Base-by-base conservation (phyloP, 495 filamentous ascomycete genomes). In the Aspergillus hancockii region DNA sequence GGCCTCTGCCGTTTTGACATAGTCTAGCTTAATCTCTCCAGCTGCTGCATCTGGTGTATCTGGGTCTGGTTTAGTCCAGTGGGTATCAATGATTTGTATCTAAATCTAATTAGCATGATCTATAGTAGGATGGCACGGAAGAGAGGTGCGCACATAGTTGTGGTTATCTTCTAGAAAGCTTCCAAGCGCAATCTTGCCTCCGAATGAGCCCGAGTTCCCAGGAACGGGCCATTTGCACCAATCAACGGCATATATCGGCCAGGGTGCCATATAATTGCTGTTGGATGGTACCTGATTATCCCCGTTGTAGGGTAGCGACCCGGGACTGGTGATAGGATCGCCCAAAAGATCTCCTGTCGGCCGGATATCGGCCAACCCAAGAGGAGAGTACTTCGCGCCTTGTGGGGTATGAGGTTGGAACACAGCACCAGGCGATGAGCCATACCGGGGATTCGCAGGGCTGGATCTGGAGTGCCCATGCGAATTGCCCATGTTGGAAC, bases 191-290 rank as follows among this genome's bases (percentile, higher is more conserved):
- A 99, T 82, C 68, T 97, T 98, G 22, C 94, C 94, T 10, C 84
- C 86, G 54, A 90, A 91, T 41, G 87, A 83, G 52, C 86, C 75
- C 6, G 72, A 72, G 28, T 68, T 86, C 31, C 83, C 84, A 38
- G 88, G 83, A 2, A 93, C 85, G n/a, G 88, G 83, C 95, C 95
- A 99, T 75, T 98, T 98, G 74, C 94, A 99, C 95, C 95, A 99
- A 78, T 99, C 95, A 61, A 95, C 90, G 9, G 95, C 93, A 72
- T 97, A 98, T 40, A 95, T 88, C 38, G 91, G 87, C 91, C 94
- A 99, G 2, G 92, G 92, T 7, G 93, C 93, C 62, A 97, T 78
- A 72, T 98, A 98, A 64, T 93, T 97, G 75, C 92, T 88, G 64
- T 89, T 91, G 8, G 82, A 83, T 0, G 85, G 79, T 7, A 83